These are phyloP conservation scores for Lunularia cruciata DNA, from an alignment of 225 moss, liverwort and hornwort genomes.

Conservation along the genomic window DNA sequence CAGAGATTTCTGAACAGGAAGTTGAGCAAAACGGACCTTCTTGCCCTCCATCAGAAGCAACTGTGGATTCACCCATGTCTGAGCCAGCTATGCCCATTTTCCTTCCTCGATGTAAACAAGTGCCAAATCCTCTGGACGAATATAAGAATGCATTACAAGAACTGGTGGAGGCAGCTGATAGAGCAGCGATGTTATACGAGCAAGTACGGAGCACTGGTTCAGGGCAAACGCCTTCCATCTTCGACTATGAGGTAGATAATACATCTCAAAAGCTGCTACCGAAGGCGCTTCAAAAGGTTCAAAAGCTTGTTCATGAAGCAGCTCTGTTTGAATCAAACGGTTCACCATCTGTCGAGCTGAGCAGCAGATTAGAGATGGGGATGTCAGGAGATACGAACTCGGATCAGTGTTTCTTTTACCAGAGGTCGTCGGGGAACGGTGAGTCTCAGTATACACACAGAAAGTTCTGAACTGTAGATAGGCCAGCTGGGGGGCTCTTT, in stretches of 20 bases:
- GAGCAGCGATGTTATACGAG: conserved; percentile 53
- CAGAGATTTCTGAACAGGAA: conserved; percentile 16
- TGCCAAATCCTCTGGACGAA: conserved; percentile 61
- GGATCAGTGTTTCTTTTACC: conserved; percentile 9
- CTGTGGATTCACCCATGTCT: conserved; percentile 8
- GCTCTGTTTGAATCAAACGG: not conserved
- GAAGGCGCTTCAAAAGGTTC: conserved; percentile 11
- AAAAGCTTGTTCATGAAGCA: conserved; percentile 22
- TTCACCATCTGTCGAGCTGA: conserved; percentile 18
- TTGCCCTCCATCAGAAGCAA: conserved; percentile 13
- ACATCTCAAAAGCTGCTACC: conserved; percentile 24
- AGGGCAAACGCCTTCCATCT: not conserved
- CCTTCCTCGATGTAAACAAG: conserved; percentile 32
- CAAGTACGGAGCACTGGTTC: conserved; percentile 38
- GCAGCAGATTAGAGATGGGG: not conserved
- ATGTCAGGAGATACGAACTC: not conserved
- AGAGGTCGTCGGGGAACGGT: conserved; percentile 8
- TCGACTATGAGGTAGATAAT: not conserved
- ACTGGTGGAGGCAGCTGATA: conserved; percentile 68
- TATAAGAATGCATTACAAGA: conserved; percentile 63
- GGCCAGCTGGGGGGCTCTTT: no score
- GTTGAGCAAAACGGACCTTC: conserved; percentile 23
- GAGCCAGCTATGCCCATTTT: conserved; percentile 23
- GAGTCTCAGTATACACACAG: not conserved
- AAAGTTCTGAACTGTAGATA: no score